These are phyloP conservation scores for Colletotrichum filicis DNA, from an alignment of 2,329 filamentous ascomycete species.

Conservation along the genomic window DNA sequence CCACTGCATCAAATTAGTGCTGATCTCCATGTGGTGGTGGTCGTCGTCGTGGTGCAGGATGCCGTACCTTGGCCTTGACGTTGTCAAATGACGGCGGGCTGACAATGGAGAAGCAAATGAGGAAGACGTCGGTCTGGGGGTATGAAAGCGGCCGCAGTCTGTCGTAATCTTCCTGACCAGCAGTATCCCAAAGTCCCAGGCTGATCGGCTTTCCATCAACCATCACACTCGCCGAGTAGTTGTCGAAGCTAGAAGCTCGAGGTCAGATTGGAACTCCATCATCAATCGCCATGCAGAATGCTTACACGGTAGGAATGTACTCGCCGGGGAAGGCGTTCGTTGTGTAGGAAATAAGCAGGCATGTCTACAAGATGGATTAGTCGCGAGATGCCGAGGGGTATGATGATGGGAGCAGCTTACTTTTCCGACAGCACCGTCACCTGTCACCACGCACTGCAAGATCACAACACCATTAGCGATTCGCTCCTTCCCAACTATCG, in stretches of 20 bases:
- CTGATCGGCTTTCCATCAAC: constrained; percentile 98
- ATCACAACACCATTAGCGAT: constrained; percentile 11
- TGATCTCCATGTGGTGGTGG: background rate
- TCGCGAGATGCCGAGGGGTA: constrained; percentile 37
- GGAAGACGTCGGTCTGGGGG: constrained; percentile 97
- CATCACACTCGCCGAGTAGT: constrained; percentile 99
- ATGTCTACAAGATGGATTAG: constrained; percentile 73
- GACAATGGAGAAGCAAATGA: constrained; percentile 98
- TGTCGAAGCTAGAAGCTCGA: constrained; percentile 79
- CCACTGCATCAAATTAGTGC: constrained; percentile 70
- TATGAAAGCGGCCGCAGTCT: constrained; percentile 94
- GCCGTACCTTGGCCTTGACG: constrained; percentile 92
- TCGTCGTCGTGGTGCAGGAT: background rate
- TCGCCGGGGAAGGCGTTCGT: constrained; percentile 99
- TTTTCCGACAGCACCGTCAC: constrained; percentile 99
- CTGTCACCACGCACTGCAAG: constrained; percentile 92
- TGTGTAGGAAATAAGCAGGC: constrained; percentile 98
- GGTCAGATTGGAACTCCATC: background rate
- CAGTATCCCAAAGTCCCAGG: constrained; percentile 97
- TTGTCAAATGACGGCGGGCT: constrained; percentile 98
- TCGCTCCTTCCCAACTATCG: background rate
- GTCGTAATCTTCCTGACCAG: constrained; percentile 98
- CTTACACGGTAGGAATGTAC: constrained; percentile 98
- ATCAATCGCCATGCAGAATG: constrained; percentile 35
- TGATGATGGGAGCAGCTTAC: constrained; percentile 60